These are phyloP conservation scores for Eleusine coracana DNA, from an alignment of 176 grass and related monocot species.

Conservation along the genomic window DNA sequence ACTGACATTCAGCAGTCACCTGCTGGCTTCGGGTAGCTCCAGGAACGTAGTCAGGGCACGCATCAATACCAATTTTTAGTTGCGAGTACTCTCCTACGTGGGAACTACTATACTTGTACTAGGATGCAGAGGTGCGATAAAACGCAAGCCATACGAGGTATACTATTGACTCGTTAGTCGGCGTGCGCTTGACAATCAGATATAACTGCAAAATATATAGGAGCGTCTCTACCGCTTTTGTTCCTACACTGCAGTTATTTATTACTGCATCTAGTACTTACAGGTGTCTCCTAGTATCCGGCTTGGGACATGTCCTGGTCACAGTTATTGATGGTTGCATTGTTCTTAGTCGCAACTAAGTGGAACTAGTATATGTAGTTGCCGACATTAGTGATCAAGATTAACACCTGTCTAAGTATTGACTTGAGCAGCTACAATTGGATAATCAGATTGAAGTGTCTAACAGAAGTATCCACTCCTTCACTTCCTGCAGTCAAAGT, in stretches of 20 bases:
- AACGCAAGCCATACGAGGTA: too few relatives aligned
- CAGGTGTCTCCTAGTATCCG: not conserved
- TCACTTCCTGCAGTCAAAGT: conserved; percentile 18
- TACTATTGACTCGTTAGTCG: too few relatives aligned
- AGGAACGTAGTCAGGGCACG: too few relatives aligned
- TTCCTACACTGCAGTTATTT: not conserved
- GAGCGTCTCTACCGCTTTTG: not conserved
- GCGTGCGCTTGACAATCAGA: too few relatives aligned
- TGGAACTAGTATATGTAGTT: conserved; percentile 29
- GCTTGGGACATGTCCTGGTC: not conserved
- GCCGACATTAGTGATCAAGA: not conserved
- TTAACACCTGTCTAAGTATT: not conserved
- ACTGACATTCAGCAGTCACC: too few relatives aligned
- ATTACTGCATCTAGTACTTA: not conserved
- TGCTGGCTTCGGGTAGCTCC: too few relatives aligned
- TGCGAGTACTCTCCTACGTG: too few relatives aligned
- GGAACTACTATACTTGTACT: too few relatives aligned
- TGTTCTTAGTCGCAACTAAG: conserved; percentile 35
- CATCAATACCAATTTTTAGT: too few relatives aligned
- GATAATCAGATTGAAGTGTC: not conserved
- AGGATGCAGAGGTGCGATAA: too few relatives aligned
- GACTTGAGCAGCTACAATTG: conserved; percentile 12
- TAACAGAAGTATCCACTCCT: not conserved
- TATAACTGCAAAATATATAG: too few relatives aligned
- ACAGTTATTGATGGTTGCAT: not conserved